Evolutionary conservation across 2,329 filamentous ascomycete genomes (phyloP).

Genomic region (Aspergillus vadensis): DNA sequence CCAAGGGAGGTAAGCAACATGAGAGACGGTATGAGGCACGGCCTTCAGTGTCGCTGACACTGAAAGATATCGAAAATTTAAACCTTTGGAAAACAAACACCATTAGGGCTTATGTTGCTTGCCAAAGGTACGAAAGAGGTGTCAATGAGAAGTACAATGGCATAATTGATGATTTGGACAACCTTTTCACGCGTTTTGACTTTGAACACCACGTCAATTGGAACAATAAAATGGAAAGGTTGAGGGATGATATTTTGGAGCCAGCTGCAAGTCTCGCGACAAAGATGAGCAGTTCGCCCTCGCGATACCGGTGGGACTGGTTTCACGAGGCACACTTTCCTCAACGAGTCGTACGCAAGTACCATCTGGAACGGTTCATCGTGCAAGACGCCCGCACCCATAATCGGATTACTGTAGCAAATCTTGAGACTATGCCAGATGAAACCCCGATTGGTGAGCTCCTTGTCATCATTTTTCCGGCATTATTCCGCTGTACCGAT

Average conservation of each 20-base stretch:
- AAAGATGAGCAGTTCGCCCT: not conserved
- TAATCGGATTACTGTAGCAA: not conserved
- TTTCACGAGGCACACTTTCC: not conserved
- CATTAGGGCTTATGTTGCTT: constrained; percentile 3
- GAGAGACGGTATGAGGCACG: no score
- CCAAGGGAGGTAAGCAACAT: not conserved
- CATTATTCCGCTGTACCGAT: not conserved
- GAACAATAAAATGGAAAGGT: not conserved
- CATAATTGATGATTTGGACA: not conserved
- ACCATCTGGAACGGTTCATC: not conserved
- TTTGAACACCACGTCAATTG: not conserved
- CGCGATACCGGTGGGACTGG: constrained; percentile 1
- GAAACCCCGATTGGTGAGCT: not conserved
- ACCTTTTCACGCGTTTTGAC: not conserved
- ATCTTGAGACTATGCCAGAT: not conserved
- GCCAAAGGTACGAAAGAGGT: not conserved
- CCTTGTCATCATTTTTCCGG: constrained; percentile 8
- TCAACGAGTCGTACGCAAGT: not conserved
- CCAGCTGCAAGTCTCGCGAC: not conserved
- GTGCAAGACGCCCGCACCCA: constrained; percentile 10
- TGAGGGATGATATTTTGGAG: not conserved
- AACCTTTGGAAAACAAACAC: constrained; percentile 11
- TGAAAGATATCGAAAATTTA: not conserved
- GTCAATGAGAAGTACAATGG: not conserved
- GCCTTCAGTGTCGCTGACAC: not conserved